Percentiles rank a stretch among this genome's conserved stretches.
Conservation (phyloP, 2,329 filamentous ascomycete genomes). For the Aspergillus flavus region DNA sequence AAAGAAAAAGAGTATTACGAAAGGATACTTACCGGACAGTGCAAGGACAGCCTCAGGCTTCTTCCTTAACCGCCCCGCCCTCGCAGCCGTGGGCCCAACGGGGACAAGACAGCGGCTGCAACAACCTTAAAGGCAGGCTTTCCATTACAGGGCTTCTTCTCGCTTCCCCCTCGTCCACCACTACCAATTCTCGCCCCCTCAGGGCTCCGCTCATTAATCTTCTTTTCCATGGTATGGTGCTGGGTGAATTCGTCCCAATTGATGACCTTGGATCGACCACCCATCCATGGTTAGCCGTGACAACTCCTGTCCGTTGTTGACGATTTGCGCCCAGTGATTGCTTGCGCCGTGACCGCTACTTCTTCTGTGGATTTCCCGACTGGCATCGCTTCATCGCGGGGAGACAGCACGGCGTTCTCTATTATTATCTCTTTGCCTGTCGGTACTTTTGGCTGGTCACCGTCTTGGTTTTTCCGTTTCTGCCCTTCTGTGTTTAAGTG, state of each 20-base stretch:
- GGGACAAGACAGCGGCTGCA: conserved; percentile 27
- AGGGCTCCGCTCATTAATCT: conserved; percentile 11
- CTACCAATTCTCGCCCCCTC: not conserved
- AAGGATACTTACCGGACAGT: not conserved
- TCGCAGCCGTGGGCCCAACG: conserved; percentile 28
- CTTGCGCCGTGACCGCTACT: conserved; percentile 24
- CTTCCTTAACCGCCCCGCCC: conserved; percentile 22
- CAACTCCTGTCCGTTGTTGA: conserved; percentile 4
- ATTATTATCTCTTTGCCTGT: conserved; percentile 1
- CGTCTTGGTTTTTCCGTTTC: not conserved
- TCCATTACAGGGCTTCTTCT: conserved; percentile 3
- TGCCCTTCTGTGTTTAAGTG: not conserved
- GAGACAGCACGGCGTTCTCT: conserved; percentile 1
- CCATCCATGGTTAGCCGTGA: conserved; percentile 16
- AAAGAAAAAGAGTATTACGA: not conserved
- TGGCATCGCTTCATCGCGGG: conserved; percentile 12
- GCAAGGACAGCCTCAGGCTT: conserved; percentile 4
- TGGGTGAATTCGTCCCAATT: conserved; percentile 10
- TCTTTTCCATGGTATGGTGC: conserved; percentile 6
- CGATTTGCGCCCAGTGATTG: conserved; percentile 9
- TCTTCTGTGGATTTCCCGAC: conserved; percentile 10
- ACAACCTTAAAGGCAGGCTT: conserved; percentile 26
- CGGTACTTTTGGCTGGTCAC: conserved; percentile 4
- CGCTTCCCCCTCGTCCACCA: conserved; percentile 3
- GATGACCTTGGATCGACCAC: conserved; percentile 15